Percentiles rank a stretch among this genome's conserved stretches.
Evolutionary conservation across 2,329 filamentous ascomycete genomes (phyloP).

Genomic region (Macroventuria anomochaeta): DNA sequence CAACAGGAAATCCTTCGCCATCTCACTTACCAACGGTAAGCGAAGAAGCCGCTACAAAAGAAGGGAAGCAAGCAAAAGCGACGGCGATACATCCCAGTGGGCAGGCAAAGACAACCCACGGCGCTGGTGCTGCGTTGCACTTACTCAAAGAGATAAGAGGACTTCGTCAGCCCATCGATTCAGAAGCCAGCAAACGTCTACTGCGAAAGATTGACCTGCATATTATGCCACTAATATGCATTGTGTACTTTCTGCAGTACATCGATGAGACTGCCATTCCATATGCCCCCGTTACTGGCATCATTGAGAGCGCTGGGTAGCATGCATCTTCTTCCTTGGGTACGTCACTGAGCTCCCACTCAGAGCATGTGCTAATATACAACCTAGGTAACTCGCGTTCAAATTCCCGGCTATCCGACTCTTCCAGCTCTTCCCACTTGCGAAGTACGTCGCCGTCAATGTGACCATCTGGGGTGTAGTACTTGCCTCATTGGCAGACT

Average conservation of each 20-base stretch:
- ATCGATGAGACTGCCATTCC: constrained; percentile 63
- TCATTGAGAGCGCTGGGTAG: constrained; percentile 62
- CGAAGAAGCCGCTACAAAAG: background rate
- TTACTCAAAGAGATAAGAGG: constrained; percentile 15
- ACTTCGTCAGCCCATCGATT: constrained; percentile 9
- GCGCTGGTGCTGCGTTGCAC: constrained; percentile 20
- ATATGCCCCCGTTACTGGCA: constrained; percentile 63
- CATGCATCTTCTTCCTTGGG: constrained; percentile 63
- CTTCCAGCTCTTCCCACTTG: constrained; percentile 21
- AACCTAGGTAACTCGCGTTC: constrained; percentile 28
- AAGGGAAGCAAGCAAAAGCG: background rate
- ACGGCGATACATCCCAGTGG: background rate
- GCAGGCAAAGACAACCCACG: background rate
- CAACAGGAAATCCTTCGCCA: background rate
- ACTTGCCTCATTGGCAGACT: constrained; percentile 29
- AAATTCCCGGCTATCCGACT: constrained; percentile 6
- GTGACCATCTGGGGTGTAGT: constrained; percentile 28
- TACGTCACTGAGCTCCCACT: constrained; percentile 24
- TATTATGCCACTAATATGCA: constrained; percentile 60
- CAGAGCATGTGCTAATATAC: constrained; percentile 31
- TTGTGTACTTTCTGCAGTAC: constrained; percentile 61
- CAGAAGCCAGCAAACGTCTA: constrained; percentile 11
- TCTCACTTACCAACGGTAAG: background rate
- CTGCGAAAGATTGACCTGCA: constrained; percentile 57
- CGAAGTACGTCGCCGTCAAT: constrained; percentile 37